phyloP scores from a whole-genome alignment of 257 asterid genomes.

The Jasminum sambac region DNA sequence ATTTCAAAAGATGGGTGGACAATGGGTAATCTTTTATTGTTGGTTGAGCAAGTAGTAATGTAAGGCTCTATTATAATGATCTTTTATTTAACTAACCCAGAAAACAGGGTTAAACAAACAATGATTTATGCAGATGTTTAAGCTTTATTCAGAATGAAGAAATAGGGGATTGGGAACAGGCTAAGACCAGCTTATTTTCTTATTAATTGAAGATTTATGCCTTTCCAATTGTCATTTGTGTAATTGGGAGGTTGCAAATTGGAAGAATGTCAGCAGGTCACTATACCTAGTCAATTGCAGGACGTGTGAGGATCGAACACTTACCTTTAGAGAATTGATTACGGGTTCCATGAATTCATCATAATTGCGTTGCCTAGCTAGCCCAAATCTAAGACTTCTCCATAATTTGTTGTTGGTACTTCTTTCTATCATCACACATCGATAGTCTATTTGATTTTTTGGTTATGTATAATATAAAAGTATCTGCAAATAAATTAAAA shows the following conservation, averaged over 20 bases:
- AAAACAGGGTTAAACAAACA: too few species aligned
- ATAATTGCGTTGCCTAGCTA: neutral
- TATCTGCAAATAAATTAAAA: neutral
- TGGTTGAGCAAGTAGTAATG: too few species aligned
- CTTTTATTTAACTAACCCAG: too few species aligned
- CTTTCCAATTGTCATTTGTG: neutral
- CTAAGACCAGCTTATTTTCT: neutral
- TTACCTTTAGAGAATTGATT: neutral
- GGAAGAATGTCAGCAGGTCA: neutral
- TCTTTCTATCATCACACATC: neutral
- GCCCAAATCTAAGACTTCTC: neutral
- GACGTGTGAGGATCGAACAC: neutral
- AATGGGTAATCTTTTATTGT: too few species aligned
- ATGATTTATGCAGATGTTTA: neutral
- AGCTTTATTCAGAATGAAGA: neutral
- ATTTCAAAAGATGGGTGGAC: too few species aligned
- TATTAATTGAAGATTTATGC: neutral
- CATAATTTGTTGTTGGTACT: neutral
- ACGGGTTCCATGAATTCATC: neutral
- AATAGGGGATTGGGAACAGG: neutral
- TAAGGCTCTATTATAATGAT: too few species aligned
- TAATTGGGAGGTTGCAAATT: neutral
- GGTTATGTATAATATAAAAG: neutral
- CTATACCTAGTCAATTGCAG: neutral
- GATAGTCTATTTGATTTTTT: neutral